These are phyloP conservation scores for Cylindrotheca fusiformis DNA, from an alignment of 108 stramenopile genomes.

Conservation along the genomic window DNA sequence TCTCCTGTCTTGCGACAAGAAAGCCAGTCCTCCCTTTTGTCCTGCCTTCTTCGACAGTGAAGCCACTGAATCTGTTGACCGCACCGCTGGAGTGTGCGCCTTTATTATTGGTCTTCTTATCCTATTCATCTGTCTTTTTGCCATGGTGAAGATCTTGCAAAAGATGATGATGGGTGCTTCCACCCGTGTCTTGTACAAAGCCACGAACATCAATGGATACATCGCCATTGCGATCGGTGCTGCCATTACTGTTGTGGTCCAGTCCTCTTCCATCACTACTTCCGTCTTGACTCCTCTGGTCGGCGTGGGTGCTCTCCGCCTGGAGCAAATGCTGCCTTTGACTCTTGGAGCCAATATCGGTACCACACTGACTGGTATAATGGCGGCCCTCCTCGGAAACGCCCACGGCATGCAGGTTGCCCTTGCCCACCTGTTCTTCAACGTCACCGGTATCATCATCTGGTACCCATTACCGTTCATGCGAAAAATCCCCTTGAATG, in stretches of 20 bases:
- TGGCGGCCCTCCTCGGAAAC: conserved; percentile 68
- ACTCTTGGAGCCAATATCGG: conserved; percentile 87
- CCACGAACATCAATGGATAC: conserved; percentile 82
- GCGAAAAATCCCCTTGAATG: conserved; percentile 61
- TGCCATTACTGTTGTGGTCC: conserved; percentile 81
- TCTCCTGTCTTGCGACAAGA: conserved; percentile 69
- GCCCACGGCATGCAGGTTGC: conserved; percentile 70
- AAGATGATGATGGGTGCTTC: conserved; percentile 72
- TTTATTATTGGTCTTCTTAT: conserved; percentile 72
- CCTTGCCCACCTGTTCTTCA: conserved; percentile 81
- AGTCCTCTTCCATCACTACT: conserved; percentile 77
- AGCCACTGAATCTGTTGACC: conserved; percentile 60
- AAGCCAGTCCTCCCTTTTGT: conserved; percentile 31
- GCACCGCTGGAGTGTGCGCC: conserved; percentile 63
- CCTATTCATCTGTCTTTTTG: conserved; percentile 72
- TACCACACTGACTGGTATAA: conserved; percentile 68
- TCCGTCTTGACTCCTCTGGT: conserved; percentile 78
- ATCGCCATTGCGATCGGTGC: conserved; percentile 74
- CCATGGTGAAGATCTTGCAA: conserved; percentile 76
- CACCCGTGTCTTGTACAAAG: conserved; percentile 82
- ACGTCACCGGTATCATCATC: conserved; percentile 74
- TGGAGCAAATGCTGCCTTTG: conserved; percentile 73
- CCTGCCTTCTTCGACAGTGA: conserved; percentile 77
- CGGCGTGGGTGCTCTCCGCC: conserved; percentile 59
- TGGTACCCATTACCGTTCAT: conserved; percentile 88